Percentiles rank a stretch among this genome's conserved stretches.
phyloP scores from a whole-genome alignment of 2,329 filamentous ascomycete species.

The Diplodia corticola region DNA sequence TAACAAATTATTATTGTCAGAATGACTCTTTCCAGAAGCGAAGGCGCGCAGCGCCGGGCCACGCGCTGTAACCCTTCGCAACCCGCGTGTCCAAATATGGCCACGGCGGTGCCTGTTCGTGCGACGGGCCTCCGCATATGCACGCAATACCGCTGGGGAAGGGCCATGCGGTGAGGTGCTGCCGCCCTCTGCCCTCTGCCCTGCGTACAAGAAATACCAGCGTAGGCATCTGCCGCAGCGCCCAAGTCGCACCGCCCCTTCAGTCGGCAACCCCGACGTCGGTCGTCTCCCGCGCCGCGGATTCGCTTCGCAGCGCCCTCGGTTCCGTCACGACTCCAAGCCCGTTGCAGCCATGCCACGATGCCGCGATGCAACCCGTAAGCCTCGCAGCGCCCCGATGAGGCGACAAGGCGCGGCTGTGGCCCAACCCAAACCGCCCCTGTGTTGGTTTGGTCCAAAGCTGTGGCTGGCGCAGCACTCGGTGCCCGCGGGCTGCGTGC shows the following conservation, averaged over 20 bases:
- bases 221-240: neutral
- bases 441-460: neutral
- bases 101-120: conserved; percentile 15
- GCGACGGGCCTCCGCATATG: conserved; percentile 14
- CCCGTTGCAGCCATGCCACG: neutral
- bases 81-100: conserved; percentile 4
- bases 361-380: conserved; percentile 1
- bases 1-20: too few species aligned
- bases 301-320: neutral
- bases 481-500: neutral
- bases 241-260: conserved; percentile 13
- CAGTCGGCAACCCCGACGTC: conserved; percentile 12
- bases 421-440: neutral
- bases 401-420: neutral
- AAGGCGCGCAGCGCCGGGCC: neutral
- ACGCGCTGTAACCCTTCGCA: conserved; percentile 1
- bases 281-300: neutral
- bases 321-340: neutral
- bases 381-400: neutral
- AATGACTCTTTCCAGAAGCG: neutral
- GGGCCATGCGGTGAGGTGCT: conserved; percentile 15
- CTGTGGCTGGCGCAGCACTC: neutral
- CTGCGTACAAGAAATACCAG: neutral
- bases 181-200: conserved; percentile 5
- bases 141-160: conserved; percentile 3